A percentile compares a stretch with the other conserved stretches of the same genome.
Evolutionary conservation across 2,329 filamentous ascomycete genomes (phyloP).

Genomic region (Colletotrichum higginsianum): DNA sequence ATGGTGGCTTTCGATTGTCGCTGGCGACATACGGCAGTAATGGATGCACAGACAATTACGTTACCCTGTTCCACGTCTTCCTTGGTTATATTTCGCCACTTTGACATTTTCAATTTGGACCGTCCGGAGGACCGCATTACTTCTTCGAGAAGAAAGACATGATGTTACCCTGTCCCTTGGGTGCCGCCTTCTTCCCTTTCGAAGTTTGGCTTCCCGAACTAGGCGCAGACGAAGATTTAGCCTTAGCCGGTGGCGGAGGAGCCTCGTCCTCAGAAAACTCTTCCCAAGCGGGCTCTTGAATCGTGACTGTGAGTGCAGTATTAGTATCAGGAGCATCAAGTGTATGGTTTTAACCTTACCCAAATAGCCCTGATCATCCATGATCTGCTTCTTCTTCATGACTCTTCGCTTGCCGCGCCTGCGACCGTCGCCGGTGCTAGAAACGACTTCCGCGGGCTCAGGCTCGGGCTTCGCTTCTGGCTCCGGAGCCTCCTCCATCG

Average conservation of each 20-base stretch:
- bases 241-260: slow-evolving; percentile 64
- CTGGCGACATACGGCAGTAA: neutral
- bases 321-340: slow-evolving; percentile 15
- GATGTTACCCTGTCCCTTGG: slow-evolving; percentile 84
- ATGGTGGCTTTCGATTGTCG: neutral
- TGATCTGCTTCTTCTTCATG: slow-evolving; percentile 88
- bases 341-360: slow-evolving; percentile 66
- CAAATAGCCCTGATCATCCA: slow-evolving; percentile 92
- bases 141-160: slow-evolving; percentile 95
- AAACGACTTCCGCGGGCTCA: slow-evolving; percentile 67
- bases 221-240: slow-evolving; percentile 62
- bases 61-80: neutral
- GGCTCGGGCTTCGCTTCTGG: slow-evolving; percentile 56
- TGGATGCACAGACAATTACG: neutral
- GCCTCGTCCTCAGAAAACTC: slow-evolving; percentile 93
- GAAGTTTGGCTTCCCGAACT: slow-evolving; percentile 60
- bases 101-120: too few relatives aligned
- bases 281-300: slow-evolving; percentile 89
- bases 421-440: slow-evolving; percentile 70
- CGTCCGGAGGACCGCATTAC: slow-evolving; percentile 49
- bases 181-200: slow-evolving; percentile 69
- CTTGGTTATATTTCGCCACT: neutral
- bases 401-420: slow-evolving; percentile 84
- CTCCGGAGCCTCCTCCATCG: slow-evolving; percentile 58
- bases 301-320: slow-evolving; percentile 75